Conservation (phyloP, 2,329 filamentous ascomycete species). For the Calcarisporium arbuscula region DNA sequence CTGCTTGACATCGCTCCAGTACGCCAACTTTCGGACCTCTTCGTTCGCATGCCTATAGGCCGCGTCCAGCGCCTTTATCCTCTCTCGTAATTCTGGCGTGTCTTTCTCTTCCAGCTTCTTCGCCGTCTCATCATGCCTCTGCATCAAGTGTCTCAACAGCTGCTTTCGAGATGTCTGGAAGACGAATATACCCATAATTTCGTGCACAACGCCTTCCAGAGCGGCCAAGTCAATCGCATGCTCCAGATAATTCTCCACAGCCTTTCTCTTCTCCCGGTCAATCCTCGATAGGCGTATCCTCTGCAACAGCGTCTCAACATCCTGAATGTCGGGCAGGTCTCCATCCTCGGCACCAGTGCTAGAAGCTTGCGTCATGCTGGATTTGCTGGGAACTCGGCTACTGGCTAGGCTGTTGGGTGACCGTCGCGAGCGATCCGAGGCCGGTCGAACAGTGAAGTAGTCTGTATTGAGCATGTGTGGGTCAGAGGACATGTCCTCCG, state of each 20-base stretch:
- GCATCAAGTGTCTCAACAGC: conserved; percentile 63
- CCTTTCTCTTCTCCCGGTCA: conserved; percentile 86
- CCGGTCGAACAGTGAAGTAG: conserved; percentile 70
- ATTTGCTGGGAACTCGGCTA: conserved; percentile 26
- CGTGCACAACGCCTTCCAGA: conserved; percentile 69
- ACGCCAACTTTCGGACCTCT: conserved; percentile 75
- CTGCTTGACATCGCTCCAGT: conserved; percentile 77
- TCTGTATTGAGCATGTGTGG: conserved; percentile 65
- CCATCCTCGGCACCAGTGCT: conserved; percentile 41
- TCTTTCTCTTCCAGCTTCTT: conserved; percentile 31
- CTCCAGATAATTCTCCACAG: conserved; percentile 73
- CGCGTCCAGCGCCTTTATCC: conserved; percentile 63
- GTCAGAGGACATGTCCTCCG: conserved; percentile 38
- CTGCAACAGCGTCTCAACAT: conserved; percentile 63
- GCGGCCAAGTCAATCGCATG: conserved; percentile 72
- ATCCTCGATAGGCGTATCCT: conserved; percentile 66
- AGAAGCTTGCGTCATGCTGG: conserved; percentile 29
- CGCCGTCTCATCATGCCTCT: conserved; percentile 42
- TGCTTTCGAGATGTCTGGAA: conserved; percentile 83
- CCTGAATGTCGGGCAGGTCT: conserved; percentile 52
- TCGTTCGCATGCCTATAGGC: conserved; percentile 72
- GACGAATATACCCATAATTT: conserved; percentile 79
- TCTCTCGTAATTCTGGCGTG: conserved; percentile 25
- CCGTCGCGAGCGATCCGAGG: conserved; percentile 30
- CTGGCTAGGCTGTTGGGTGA: conserved; percentile 26